These are phyloP conservation scores for Cryptococcus wingfieldii DNA, from an alignment of 1,284 basidiomycete species.

Conservation along the genomic window DNA sequence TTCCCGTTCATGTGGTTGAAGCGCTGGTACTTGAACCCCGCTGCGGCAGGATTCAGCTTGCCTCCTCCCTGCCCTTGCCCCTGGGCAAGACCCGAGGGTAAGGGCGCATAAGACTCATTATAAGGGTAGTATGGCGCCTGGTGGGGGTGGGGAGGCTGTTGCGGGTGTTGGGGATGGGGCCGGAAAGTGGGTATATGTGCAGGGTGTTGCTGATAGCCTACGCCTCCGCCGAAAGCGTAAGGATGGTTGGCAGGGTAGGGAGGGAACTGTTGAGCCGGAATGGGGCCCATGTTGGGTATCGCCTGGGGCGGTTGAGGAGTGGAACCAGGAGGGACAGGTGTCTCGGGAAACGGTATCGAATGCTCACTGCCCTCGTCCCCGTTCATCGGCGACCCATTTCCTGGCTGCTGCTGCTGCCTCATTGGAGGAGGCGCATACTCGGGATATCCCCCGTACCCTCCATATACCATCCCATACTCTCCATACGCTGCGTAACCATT, in stretches of 20 bases:
- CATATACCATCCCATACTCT: neutral
- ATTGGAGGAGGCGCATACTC: neutral
- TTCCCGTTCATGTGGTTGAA: neutral
- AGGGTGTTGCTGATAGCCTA: slow-evolving; percentile 27
- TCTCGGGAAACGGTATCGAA: neutral
- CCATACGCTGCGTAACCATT: slow-evolving; percentile 30
- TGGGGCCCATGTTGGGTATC: neutral
- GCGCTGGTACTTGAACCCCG: slow-evolving; percentile 33
- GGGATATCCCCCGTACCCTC: neutral
- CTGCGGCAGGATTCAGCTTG: slow-evolving; percentile 39
- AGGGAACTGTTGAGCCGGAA: neutral
- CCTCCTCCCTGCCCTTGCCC: slow-evolving; percentile 13
- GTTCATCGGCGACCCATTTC: neutral
- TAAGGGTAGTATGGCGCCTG: neutral
- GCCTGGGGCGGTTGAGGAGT: neutral
- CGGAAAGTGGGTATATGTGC: neutral
- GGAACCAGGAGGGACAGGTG: neutral
- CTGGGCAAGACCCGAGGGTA: too few relatives aligned
- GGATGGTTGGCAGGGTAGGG: slow-evolving; percentile 40
- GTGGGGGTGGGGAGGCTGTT: slow-evolving; percentile 3
- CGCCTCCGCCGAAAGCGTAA: slow-evolving; percentile 39
- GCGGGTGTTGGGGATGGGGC: slow-evolving; percentile 3
- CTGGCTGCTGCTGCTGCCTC: neutral
- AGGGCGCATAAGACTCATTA: too few relatives aligned
- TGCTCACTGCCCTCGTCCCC: slow-evolving; percentile 1